These are phyloP conservation scores for Globomyces sp. DNA, from an alignment of 371 early-diverging fungal species.

Conservation along the genomic window DNA sequence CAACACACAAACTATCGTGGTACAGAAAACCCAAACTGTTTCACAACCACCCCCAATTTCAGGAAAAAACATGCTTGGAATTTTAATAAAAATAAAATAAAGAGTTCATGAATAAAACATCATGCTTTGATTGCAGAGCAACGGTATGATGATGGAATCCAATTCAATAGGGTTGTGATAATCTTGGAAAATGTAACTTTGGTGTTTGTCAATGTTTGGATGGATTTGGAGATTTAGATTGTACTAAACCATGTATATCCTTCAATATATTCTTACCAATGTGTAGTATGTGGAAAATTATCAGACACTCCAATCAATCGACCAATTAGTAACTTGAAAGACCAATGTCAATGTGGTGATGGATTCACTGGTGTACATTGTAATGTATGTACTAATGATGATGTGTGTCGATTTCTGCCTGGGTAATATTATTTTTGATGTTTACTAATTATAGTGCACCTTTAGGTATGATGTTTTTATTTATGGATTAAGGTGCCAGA, in stretches of 20 bases:
- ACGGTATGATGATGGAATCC: not conserved
- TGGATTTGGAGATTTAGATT: constrained; percentile 91
- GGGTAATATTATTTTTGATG: not conserved
- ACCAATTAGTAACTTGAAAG: constrained; percentile 52
- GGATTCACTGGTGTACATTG: constrained; percentile 94
- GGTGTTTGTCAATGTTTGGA: constrained; percentile 69
- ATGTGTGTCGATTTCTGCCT: constrained; percentile 63
- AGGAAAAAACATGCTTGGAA: too few relatives aligned
- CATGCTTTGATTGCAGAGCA: constrained; percentile 28
- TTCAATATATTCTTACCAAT: not conserved
- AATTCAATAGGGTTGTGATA: constrained; percentile 30
- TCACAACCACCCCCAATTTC: too few relatives aligned
- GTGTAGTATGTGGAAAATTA: constrained; percentile 22
- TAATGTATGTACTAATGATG: constrained; percentile 76
- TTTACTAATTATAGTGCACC: constrained; percentile 32
- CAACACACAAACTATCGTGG: too few relatives aligned
- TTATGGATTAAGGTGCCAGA: too few relatives aligned
- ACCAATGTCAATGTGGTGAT: constrained; percentile 68
- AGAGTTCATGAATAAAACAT: not conserved
- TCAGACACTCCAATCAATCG: constrained; percentile 40
- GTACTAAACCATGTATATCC: constrained; percentile 44
- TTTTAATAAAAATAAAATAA: too few relatives aligned
- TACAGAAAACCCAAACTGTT: too few relatives aligned
- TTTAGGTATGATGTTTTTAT: not conserved
- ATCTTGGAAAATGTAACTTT: constrained; percentile 33